Conservation (phyloP, 1,284 basidiomycete genomes). For the Ustilago loliicola region DNA sequence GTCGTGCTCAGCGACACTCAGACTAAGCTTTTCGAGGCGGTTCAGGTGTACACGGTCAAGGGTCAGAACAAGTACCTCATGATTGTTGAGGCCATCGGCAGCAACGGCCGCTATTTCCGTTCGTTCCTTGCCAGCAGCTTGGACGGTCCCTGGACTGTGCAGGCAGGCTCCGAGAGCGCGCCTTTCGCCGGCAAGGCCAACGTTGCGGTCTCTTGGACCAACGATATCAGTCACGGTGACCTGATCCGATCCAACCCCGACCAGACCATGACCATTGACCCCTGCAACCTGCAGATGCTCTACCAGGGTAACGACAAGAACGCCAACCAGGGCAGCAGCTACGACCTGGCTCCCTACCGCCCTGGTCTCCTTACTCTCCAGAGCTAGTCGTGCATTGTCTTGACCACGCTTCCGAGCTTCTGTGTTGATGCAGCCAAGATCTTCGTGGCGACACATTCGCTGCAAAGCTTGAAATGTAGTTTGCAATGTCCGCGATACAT, state of each 20-base stretch:
- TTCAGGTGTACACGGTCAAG: constrained; percentile 38
- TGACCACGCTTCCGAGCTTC: neutral
- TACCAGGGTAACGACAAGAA: constrained; percentile 30
- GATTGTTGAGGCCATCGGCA: constrained; percentile 36
- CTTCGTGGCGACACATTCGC: neutral
- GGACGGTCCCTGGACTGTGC: constrained; percentile 29
- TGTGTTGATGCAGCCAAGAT: neutral
- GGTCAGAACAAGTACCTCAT: constrained; percentile 44
- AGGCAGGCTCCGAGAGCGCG: constrained; percentile 32
- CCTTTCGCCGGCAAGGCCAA: constrained; percentile 48
- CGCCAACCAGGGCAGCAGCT: constrained; percentile 1
- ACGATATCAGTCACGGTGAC: constrained; percentile 45
- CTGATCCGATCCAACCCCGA: constrained; percentile 37
- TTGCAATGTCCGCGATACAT: too few species aligned
- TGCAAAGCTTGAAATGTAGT: neutral
- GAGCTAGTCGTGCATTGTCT: neutral
- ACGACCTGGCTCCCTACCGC: constrained; percentile 37
- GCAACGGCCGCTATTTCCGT: constrained; percentile 37
- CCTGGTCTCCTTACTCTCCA: constrained; percentile 38
- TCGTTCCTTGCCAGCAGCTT: constrained; percentile 31
- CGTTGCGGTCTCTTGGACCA: constrained; percentile 31
- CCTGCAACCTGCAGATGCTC: constrained; percentile 30
- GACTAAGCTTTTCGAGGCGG: constrained; percentile 29
- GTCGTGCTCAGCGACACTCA: constrained; percentile 31
- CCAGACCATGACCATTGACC: constrained; percentile 41